phyloP scores from a whole-genome alignment of 2,329 filamentous ascomycete genomes.

The Microdochium paspali region DNA sequence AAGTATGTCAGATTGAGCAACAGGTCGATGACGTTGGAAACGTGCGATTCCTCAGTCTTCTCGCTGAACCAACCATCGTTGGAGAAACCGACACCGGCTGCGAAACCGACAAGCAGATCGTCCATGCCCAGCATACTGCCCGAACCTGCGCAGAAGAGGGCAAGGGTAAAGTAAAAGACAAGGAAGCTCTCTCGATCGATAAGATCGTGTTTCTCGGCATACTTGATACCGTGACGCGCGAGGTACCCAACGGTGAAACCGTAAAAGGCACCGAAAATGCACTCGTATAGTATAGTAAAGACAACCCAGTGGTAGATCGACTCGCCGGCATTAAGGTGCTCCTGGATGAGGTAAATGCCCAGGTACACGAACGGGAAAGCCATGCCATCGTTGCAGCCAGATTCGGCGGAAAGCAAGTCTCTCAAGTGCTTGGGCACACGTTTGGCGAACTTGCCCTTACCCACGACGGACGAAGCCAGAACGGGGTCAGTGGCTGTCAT shows the following conservation, averaged over 20 bases:
- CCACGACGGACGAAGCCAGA: slow-evolving; percentile 91
- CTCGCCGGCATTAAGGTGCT: slow-evolving; percentile 55
- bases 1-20: slow-evolving; percentile 97
- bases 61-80: slow-evolving; percentile 99
- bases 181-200: slow-evolving; percentile 97
- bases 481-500: slow-evolving; percentile 97
- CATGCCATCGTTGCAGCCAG: slow-evolving; percentile 99
- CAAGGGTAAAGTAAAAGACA: slow-evolving; percentile 96
- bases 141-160: slow-evolving; percentile 89
- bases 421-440: slow-evolving; percentile 94
- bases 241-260: slow-evolving; percentile 84
- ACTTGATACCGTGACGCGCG: slow-evolving; percentile 83
- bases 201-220: slow-evolving; percentile 71
- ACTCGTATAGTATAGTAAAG: slow-evolving; percentile 88
- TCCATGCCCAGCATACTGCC: slow-evolving; percentile 87
- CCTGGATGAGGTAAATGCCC: slow-evolving; percentile 80
- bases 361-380: slow-evolving; percentile 97
- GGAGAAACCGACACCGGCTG: slow-evolving; percentile 95
- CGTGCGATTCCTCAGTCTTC: slow-evolving; percentile 96
- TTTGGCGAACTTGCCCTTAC: slow-evolving; percentile 98
- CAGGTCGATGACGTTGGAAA: slow-evolving; percentile 98
- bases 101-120: slow-evolving; percentile 88
- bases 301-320: slow-evolving; percentile 84
- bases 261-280: slow-evolving; percentile 82
- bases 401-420: slow-evolving; percentile 91